A percentile compares a stretch with the other conserved stretches of the same genome.
These are phyloP conservation scores for Fusarium caatingaense DNA, from an alignment of 2,329 filamentous ascomycete genomes.

Conservation along the genomic window DNA sequence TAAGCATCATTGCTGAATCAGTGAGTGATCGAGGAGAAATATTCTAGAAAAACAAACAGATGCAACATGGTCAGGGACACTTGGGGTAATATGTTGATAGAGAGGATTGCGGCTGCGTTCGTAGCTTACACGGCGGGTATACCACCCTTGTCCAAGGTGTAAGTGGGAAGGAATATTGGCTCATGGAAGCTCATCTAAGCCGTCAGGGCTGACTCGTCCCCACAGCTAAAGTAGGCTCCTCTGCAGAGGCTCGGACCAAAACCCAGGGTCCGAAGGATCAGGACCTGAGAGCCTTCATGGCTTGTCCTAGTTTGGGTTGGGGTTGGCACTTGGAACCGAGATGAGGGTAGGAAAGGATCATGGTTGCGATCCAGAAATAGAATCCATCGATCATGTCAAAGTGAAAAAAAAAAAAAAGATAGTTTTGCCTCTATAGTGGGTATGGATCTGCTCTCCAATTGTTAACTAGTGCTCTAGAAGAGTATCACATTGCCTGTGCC, in stretches of 20 bases:
- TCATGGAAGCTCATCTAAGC: slow-evolving; percentile 16
- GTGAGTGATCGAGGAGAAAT: not conserved
- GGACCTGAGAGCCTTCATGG: slow-evolving; percentile 4
- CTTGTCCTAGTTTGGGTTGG: slow-evolving; percentile 27
- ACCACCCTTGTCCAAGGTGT: slow-evolving; percentile 9
- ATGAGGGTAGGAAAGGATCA: slow-evolving; percentile 28
- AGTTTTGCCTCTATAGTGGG: not conserved
- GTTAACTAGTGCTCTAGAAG: not conserved
- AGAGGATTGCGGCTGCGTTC: slow-evolving; percentile 23
- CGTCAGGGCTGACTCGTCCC: slow-evolving; percentile 32
- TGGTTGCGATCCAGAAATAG: slow-evolving; percentile 34
- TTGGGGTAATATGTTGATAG: slow-evolving; percentile 14
- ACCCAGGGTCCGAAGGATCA: slow-evolving; percentile 19
- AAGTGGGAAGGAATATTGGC: slow-evolving; percentile 7
- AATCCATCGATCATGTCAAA: slow-evolving; percentile 6
- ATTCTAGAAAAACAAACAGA: not conserved
- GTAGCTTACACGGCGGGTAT: slow-evolving; percentile 20
- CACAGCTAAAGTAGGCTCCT: slow-evolving; percentile 16
- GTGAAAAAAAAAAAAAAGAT: slow-evolving; percentile 2
- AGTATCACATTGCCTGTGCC: not conserved
- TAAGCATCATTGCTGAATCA: slow-evolving; percentile 22
- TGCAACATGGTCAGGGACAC: slow-evolving; percentile 9
- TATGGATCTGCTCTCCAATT: not conserved
- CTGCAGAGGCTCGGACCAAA: not conserved
- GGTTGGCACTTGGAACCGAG: slow-evolving; percentile 30